Percentiles rank a stretch among this genome's conserved stretches.
Evolutionary conservation across 2,329 filamentous ascomycete genomes (phyloP).

Genomic region (Trichoderma koningiopsis): DNA sequence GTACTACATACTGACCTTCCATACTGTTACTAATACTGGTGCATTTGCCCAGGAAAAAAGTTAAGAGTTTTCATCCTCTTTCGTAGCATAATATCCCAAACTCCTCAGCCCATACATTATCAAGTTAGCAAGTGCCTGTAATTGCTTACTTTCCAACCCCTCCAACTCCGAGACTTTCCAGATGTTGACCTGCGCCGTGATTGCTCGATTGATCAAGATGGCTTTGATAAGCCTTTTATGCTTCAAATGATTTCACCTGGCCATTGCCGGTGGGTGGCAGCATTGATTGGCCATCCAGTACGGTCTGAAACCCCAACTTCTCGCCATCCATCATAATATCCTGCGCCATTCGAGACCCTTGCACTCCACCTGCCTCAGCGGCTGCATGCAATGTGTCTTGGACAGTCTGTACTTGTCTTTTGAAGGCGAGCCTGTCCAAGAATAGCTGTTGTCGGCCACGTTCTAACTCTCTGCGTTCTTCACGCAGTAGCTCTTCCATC

Average conservation of each 20-base stretch:
- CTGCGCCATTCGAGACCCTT: conserved; percentile 51
- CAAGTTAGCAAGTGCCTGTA: conserved; percentile 15
- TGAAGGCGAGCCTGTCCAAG: conserved; percentile 86
- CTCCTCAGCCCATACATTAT: conserved; percentile 22
- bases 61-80: conserved; percentile 10
- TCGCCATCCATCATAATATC: conserved; percentile 53
- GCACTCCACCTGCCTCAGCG: conserved; percentile 51
- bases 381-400: conserved; percentile 73
- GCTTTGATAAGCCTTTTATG: conserved; percentile 38
- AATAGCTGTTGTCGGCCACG: conserved; percentile 90
- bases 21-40: conserved; percentile 9
- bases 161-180: conserved; percentile 13
- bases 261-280: conserved; percentile 59
- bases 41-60: conserved; percentile 10
- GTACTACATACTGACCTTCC: conserved; percentile 2
- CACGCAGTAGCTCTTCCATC: conserved; percentile 88
- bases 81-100: conserved; percentile 20
- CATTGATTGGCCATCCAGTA: conserved; percentile 46
- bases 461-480: conserved; percentile 90
- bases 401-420: conserved; percentile 80
- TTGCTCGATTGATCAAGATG: background rate
- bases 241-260: conserved; percentile 60
- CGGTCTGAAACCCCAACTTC: conserved; percentile 56
- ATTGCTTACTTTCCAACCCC: conserved; percentile 15
- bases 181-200: background rate